Evolutionary conservation across 192 early-diverging fungal species (phyloP), one percentile per base, ranked within the genome.

Genomic region (Coemansia erecta): DNA sequence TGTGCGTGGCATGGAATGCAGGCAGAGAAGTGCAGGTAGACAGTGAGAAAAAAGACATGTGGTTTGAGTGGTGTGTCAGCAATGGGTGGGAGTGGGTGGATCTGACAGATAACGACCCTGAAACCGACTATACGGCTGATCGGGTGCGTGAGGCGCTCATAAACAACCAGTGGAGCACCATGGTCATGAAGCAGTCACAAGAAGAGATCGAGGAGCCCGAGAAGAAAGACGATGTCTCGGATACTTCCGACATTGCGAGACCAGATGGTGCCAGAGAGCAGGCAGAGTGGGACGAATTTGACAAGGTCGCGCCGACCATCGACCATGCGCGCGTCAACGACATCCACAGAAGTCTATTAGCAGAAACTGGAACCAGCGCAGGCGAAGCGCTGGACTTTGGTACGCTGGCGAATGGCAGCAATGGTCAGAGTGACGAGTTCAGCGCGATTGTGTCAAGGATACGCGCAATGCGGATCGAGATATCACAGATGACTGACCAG

Each of bases 31-130:
- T 17, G 4, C 43, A 43, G 22, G 21, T 35, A 7, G 33, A 23
- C 8, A 48, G 58, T 2, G 31, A 0, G 15, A n/a, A 13, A 0
- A 72, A 56, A 37, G 75, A 78, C 22, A 22, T 21, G 51, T 68
- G 61, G 64, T 70, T 72, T 46, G 54, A 24, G 23, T 78, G 75
- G 75, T 78, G 75, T 44, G 46, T 72, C 4, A 46, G 9, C 3
- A 60, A 56, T 31, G 75, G 75, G 17, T 78, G 75, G 75, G 75
- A 78, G 46, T 78, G 75, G 75, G 62, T 78, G 23, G 75, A 78
- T 44, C 52, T 78, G 54, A 68, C 69, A 1, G 75, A 78, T n/a
- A 6, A 48, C 6, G 74, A 77, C 28, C 68, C 73, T 0, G 68
- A 77, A 9, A 66, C 68, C 17, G 74, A 71, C 26, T 58, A 77